A percentile compares a stretch with the other conserved stretches of the same genome.
These are phyloP conservation scores for Amborella trichopoda DNA, from an alignment of 164 flowering plant species.

Conservation along the genomic window DNA sequence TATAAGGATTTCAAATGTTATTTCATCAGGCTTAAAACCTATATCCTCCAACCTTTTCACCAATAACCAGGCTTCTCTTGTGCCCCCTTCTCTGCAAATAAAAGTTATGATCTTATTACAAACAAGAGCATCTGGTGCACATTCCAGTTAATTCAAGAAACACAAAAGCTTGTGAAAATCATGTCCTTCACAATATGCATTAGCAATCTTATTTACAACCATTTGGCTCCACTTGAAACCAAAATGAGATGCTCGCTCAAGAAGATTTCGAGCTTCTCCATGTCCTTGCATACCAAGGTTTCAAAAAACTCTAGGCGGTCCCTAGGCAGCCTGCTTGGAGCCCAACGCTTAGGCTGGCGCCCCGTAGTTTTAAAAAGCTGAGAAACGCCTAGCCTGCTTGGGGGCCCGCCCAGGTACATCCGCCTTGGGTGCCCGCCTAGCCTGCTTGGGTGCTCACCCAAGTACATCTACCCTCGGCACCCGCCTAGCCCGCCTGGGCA, in stretches of 20 bases:
- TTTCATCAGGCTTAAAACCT: constrained; percentile 57
- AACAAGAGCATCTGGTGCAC: constrained; percentile 29
- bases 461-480: too few species aligned
- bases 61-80: constrained; percentile 36
- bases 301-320: too few species aligned
- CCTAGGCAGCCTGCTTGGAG: too few species aligned
- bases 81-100: constrained; percentile 33
- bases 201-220: constrained; percentile 36
- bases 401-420: too few species aligned
- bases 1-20: constrained; percentile 59
- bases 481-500: too few species aligned
- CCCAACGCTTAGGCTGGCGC: too few species aligned
- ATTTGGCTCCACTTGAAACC: constrained; percentile 33
- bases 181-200: constrained; percentile 56
- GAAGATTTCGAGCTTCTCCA: constrained; percentile 54
- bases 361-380: too few species aligned
- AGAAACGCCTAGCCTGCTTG: too few species aligned
- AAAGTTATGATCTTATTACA: constrained; percentile 51
- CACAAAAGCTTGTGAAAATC: constrained; percentile 61
- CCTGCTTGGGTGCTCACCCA: too few species aligned
- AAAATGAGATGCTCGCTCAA: constrained; percentile 25
- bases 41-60: constrained; percentile 36
- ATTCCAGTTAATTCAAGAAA: constrained; percentile 36
- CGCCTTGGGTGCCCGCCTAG: too few species aligned
- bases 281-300: constrained; percentile 42